Conservation (phyloP, 495 filamentous ascomycete genomes). For the Neurospora sp. region DNA sequence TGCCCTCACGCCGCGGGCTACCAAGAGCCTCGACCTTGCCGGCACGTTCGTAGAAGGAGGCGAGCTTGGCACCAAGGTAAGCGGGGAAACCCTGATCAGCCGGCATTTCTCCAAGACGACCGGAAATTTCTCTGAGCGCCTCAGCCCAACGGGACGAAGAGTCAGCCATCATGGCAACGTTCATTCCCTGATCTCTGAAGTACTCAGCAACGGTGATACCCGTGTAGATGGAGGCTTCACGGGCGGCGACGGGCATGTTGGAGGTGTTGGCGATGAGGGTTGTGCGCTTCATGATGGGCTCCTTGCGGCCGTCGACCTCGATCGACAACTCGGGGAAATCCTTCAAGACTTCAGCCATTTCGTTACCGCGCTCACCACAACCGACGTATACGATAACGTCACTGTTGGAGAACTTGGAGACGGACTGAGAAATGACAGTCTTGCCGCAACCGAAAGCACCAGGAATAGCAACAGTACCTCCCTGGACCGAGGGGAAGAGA, state of each 20-base stretch:
- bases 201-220: constrained; percentile 98
- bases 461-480: constrained; percentile 94
- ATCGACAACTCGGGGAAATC: constrained; percentile 97
- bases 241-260: constrained; percentile 98
- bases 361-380: constrained; percentile 95
- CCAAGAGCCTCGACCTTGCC: constrained; percentile 78
- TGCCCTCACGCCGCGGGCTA: constrained; percentile 76
- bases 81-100: constrained; percentile 99
- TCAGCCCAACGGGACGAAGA: constrained; percentile 98
- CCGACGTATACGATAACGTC: constrained; percentile 99
- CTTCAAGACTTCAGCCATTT: constrained; percentile 99
- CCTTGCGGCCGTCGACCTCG: constrained; percentile 79
- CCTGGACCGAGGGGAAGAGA: constrained; percentile 95
- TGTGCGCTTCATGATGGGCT: constrained; percentile 99
- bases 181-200: constrained; percentile 95
- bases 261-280: constrained; percentile 98
- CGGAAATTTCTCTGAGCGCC: constrained; percentile 95
- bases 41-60: constrained; percentile 98
- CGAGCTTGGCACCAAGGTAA: constrained; percentile 91
- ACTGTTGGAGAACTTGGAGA: constrained; percentile 99
- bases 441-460: constrained; percentile 99
- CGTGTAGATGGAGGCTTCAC: constrained; percentile 98
- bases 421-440: constrained; percentile 95
- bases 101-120: constrained; percentile 98
- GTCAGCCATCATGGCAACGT: constrained; percentile 99